A percentile compares a stretch with the other conserved stretches of the same genome.
Conservation (phyloP, 2,329 filamentous ascomycete species). For the Fusarium penzigii region DNA sequence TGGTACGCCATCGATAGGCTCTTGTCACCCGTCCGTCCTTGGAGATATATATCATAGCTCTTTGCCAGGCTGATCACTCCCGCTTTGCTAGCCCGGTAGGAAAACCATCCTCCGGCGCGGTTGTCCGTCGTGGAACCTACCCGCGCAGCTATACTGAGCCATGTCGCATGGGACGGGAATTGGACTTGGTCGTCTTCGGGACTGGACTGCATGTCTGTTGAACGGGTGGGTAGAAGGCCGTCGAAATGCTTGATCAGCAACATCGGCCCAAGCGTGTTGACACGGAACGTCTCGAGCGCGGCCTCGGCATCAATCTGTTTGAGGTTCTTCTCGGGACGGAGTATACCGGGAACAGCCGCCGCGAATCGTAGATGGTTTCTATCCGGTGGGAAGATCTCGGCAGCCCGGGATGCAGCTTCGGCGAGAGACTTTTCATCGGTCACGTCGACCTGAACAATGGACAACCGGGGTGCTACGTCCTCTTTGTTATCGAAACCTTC, state of each 20-base stretch:
- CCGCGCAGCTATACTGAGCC: constrained; percentile 75
- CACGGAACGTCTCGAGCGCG: constrained; percentile 68
- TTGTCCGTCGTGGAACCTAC: constrained; percentile 77
- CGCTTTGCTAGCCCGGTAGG: constrained; percentile 75
- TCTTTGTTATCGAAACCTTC: constrained; percentile 26
- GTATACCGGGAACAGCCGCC: constrained; percentile 69
- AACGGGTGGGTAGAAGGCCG: constrained; percentile 65
- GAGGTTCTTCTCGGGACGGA: constrained; percentile 73
- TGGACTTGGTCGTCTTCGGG: constrained; percentile 21
- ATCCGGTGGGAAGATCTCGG: constrained; percentile 50
- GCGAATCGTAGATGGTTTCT: constrained; percentile 66
- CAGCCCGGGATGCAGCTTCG: constrained; percentile 54
- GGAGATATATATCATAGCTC: constrained; percentile 69
- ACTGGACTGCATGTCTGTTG: constrained; percentile 38
- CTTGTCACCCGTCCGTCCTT: constrained; percentile 55
- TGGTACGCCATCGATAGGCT: constrained; percentile 72
- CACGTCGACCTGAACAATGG: constrained; percentile 46
- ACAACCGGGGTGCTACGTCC: constrained; percentile 37
- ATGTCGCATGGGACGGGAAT: constrained; percentile 59
- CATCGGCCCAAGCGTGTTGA: constrained; percentile 74
- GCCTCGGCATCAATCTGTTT: constrained; percentile 60
- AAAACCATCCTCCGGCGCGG: constrained; percentile 76
- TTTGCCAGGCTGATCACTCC: constrained; percentile 71
- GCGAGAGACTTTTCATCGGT: constrained; percentile 63
- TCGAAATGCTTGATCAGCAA: constrained; percentile 77